Base-by-base conservation (phyloP, 768 basidiomycete species). In the Chalciporus piperatus region DNA sequence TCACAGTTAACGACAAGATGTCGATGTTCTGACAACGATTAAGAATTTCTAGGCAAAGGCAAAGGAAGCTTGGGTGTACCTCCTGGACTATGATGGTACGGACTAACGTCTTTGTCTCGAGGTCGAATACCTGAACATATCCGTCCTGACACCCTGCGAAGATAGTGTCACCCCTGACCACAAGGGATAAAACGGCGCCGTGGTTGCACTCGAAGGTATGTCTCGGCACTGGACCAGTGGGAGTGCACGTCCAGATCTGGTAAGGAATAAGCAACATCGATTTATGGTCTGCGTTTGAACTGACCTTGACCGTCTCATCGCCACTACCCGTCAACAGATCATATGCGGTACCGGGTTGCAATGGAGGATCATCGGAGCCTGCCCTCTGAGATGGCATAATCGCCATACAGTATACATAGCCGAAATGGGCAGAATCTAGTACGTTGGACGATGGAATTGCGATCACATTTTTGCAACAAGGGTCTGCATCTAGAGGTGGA, bases 121-220 rank as follows among this genome's bases (percentile, higher is more conserved):
- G 70, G 66, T 98, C 95, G 71, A 91, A 82, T 5, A 98, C 85
- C 56, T 88, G 87, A 59, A 98, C 90, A 59, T 89, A 85, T 3
- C 96, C 96, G 56, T 92, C 93, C 69, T 98, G 96, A 59, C 94
- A 89, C 0, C 93, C 96, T 7, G 92, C 96, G 61, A 87, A 97
- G 19, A 98, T 76, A 1, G 91, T 89, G 17, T 90, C 89, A 19
- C 85, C 86, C 30, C 77, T 76, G 0, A 81, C 80, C 2, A 83
- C 82, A 23, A 98, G 75, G 0, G 92, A 82, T n/a, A 94, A 75
- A 6, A 97, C 84, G 0, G 92, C 95, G 2, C 93, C 90, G 58
- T 82, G 82, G 48, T 70, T 76, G 59, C 87, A 89, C 25, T 80
- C 75, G 54, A 90, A 91, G 4, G 85, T 83, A 55, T 89, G 82